These are phyloP conservation scores for Sporothrix protearum DNA, from an alignment of 2,329 filamentous ascomycete species.

Conservation along the genomic window DNA sequence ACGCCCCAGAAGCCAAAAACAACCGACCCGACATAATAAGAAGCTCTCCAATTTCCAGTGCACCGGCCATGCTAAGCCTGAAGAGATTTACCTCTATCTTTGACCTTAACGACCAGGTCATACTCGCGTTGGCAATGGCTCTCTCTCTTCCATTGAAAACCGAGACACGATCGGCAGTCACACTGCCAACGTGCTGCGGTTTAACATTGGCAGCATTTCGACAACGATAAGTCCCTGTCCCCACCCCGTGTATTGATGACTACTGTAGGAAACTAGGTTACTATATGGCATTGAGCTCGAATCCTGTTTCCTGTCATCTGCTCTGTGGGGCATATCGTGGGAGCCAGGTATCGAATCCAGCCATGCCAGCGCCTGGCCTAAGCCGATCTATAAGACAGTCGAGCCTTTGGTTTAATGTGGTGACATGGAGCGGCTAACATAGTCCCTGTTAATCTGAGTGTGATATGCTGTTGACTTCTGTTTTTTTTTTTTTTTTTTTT, in stretches of 20 bases:
- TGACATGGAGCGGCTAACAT: not conserved
- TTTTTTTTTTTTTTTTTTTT: too few relatives aligned
- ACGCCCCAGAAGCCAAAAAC: not conserved
- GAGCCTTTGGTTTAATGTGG: not conserved
- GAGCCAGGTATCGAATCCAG: not conserved
- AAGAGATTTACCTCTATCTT: not conserved
- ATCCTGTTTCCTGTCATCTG: conserved; percentile 2
- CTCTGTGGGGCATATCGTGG: conserved; percentile 1
- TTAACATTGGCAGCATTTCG: not conserved
- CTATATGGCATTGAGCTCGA: not conserved
- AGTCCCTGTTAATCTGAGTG: too few relatives aligned
- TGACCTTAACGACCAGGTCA: not conserved
- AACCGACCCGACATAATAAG: not conserved
- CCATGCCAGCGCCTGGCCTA: not conserved
- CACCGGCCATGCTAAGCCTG: not conserved
- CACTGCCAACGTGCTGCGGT: not conserved
- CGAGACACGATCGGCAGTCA: not conserved
- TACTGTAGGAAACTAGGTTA: not conserved
- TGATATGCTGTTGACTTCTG: too few relatives aligned
- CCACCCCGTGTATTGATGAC: not conserved
- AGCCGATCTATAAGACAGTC: not conserved
- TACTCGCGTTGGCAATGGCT: conserved; percentile 6
- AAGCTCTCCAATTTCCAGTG: not conserved
- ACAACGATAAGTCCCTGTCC: not conserved
- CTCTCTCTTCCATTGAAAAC: not conserved